Conservation (phyloP, 495 filamentous ascomycete genomes). For the Aspergillus wentii region DNA sequence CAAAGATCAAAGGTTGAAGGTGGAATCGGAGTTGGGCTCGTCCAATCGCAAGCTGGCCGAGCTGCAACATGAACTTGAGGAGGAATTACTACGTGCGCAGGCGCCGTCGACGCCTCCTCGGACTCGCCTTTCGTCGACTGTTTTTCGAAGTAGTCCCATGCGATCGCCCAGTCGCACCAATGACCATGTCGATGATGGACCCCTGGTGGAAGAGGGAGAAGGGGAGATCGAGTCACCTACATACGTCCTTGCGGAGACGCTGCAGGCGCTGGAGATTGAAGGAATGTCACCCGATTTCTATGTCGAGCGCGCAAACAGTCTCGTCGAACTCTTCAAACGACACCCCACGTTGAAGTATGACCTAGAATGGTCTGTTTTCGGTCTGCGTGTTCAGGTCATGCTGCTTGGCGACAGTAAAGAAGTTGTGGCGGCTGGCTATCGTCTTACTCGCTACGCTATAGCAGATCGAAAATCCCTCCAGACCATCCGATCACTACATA, state of each 20-base stretch:
- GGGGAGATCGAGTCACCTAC: conserved; percentile 80
- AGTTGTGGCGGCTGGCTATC: conserved; percentile 90
- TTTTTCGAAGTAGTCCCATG: conserved; percentile 61
- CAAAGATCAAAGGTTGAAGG: conserved; percentile 79
- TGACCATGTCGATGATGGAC: conserved; percentile 42
- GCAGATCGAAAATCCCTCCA: conserved; percentile 85
- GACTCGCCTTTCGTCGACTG: conserved; percentile 64
- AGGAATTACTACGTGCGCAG: conserved; percentile 57
- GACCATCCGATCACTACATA: conserved; percentile 81
- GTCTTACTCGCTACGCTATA: conserved; percentile 89
- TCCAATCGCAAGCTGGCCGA: conserved; percentile 89
- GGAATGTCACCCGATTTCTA: conserved; percentile 92
- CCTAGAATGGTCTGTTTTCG: conserved; percentile 90
- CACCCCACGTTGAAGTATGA: conserved; percentile 94
- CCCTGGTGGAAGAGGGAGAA: conserved; percentile 45
- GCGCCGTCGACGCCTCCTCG: conserved; percentile 63
- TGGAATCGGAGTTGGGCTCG: conserved; percentile 85
- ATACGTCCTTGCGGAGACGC: conserved; percentile 78
- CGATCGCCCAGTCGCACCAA: conserved; percentile 60
- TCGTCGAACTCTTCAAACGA: conserved; percentile 89
- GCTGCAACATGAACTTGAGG: conserved; percentile 72
- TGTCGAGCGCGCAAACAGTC: conserved; percentile 80
- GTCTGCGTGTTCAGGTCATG: conserved; percentile 88
- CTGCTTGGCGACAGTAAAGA: conserved; percentile 92
- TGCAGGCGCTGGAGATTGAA: conserved; percentile 81